phyloP scores from a whole-genome alignment of 208 protist genomes.

The Trypanosoma theileri region DNA sequence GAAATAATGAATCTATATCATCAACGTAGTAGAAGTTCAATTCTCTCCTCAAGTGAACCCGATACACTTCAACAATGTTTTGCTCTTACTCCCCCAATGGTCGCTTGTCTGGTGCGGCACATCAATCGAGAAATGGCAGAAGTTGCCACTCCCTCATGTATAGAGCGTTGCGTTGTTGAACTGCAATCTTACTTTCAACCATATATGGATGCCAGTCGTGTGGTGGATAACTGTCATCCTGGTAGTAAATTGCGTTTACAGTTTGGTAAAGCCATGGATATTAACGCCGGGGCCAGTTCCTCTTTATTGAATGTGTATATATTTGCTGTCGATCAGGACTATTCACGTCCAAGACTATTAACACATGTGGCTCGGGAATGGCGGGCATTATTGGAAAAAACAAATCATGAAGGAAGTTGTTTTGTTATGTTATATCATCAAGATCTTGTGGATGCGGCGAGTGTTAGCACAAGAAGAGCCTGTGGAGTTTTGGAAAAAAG shows the following conservation, averaged over 20 bases:
- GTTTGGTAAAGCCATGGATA: conserved; percentile 66
- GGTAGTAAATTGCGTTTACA: conserved; percentile 56
- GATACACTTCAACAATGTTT: conserved; percentile 29
- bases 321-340: conserved; percentile 51
- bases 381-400: conserved; percentile 49
- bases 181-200: conserved; percentile 54
- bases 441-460: conserved; percentile 44
- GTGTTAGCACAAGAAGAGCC: conserved; percentile 18
- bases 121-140: conserved; percentile 39
- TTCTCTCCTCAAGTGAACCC: background rate
- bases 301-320: conserved; percentile 67
- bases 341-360: conserved; percentile 49
- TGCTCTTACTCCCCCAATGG: conserved; percentile 42
- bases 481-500: background rate
- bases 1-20: conserved; percentile 5
- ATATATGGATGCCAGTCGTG: conserved; percentile 19
- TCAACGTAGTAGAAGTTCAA: background rate
- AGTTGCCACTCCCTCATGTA: conserved; percentile 47
- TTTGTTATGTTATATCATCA: conserved; percentile 60
- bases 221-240: conserved; percentile 27
- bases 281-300: conserved; percentile 35
- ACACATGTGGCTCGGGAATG: conserved; percentile 57
- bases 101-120: conserved; percentile 71
- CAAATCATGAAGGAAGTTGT: conserved; percentile 42
- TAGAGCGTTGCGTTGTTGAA: conserved; percentile 63